Evolutionary conservation across 2,329 filamentous ascomycete species (phyloP), one percentile per base, ranked within the genome.

Genomic region (Fusarium avenaceum): DNA sequence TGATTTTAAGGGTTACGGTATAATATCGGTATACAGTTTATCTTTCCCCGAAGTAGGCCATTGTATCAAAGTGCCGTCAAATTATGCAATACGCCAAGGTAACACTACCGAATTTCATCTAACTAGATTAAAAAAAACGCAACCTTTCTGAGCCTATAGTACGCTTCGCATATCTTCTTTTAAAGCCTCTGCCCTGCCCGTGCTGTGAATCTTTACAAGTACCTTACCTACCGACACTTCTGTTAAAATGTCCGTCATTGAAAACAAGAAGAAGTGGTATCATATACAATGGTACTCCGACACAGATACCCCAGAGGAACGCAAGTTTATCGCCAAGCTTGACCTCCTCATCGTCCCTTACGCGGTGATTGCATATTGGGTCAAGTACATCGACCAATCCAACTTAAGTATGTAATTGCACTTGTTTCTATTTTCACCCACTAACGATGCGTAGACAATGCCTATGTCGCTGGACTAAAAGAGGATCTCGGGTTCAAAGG

Each of bases 401-500:
- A 74, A 74, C 33, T 15, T 74, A 28, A 74, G 71, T 73, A 51
- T 20, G 61, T 42, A 6, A 2, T 8, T 32, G 9, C 9, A 22
- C 7, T 7, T 32, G 3, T 0, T 26, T 28, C 3, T 5, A 13
- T 4, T 2, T 42, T 8, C 17, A 6, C 3, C 30, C 15, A 35
- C 42, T 49, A 24, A 35, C 2, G 2, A 7, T 8, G 32, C 4
- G 1, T 39, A 85, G 83, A 85, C 63, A 87, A 86, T 78, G 85
- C 85, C 3, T 87, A 86, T 53, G 85, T 87, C 17, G 82, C 83
- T 0, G 85, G 85, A 0, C 75, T 87, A 38, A 84, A 85, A 46
- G 83, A 86, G 52, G 84, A 86, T 14, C 74, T 87, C 2, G 76
- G 78, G 0, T 83, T 87, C 54, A 58, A 83, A 7, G 84, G 84